These are phyloP conservation scores for Malassezia psittaci DNA, from an alignment of 1,284 basidiomycete genomes.

Conservation along the genomic window DNA sequence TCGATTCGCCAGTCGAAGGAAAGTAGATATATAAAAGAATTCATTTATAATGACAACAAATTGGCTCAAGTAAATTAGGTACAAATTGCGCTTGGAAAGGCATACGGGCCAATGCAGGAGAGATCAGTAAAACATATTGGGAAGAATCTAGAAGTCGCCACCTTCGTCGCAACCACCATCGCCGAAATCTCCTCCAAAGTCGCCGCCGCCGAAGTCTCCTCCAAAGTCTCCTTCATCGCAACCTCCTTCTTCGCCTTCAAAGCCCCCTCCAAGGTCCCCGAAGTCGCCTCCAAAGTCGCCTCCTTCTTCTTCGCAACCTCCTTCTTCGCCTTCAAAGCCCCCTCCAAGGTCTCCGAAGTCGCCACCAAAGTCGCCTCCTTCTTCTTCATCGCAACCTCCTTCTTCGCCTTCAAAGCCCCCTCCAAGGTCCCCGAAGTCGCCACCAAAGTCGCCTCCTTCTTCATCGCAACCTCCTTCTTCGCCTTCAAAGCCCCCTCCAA, in stretches of 20 bases:
- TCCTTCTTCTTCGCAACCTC: no score
- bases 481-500: not conserved
- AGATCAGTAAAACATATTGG: no score
- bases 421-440: not conserved
- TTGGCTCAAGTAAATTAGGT: no score
- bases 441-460: slow-evolving; percentile 1
- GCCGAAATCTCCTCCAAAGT: not conserved
- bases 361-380: not conserved
- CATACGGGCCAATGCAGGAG: no score
- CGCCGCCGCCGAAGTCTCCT: not conserved
- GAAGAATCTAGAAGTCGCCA: not conserved
- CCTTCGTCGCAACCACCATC: not conserved
- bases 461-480: no score
- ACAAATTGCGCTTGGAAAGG: no score
- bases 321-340: not conserved
- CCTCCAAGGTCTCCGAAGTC: not conserved
- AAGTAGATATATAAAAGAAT: no score
- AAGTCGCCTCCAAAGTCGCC: not conserved
- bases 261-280: not conserved
- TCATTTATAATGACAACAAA: no score
- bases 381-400: not conserved
- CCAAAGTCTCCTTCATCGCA: not conserved
- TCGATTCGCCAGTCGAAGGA: no score
- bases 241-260: not conserved
- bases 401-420: not conserved